phyloP scores from a whole-genome alignment of 306 rosid species.

The Vigna trinervia region DNA sequence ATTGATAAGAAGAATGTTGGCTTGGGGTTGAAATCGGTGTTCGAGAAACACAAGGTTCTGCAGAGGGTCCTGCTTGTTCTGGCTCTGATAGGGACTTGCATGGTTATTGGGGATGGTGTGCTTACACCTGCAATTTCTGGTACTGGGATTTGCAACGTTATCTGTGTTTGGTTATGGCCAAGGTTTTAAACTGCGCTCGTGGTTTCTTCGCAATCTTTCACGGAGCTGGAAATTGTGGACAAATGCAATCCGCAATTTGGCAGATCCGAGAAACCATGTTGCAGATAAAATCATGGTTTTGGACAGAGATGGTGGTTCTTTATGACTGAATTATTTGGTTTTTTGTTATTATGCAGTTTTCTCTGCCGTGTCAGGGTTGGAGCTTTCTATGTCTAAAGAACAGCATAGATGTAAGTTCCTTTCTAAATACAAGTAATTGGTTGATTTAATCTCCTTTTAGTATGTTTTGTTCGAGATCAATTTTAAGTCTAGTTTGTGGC shows the following conservation, averaged over 20 bases:
- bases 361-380: constrained; percentile 92
- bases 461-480: not conserved
- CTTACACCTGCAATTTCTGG: constrained; percentile 98
- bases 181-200: not conserved
- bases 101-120: constrained; percentile 99
- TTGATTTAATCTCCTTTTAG: not conserved
- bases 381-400: constrained; percentile 89
- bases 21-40: constrained; percentile 61
- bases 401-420: constrained; percentile 80
- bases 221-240: not conserved
- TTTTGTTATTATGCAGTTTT: constrained; percentile 68
- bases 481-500: not conserved
- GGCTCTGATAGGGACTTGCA: constrained; percentile 93
- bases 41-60: constrained; percentile 81
- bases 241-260: not conserved
- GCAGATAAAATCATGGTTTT: too few species aligned
- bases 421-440: not conserved
- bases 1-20: constrained; percentile 53
- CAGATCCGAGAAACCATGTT: not conserved
- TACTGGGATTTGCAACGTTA: constrained; percentile 40
- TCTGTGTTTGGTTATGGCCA: constrained; percentile 23
- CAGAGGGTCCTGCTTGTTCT: constrained; percentile 82
- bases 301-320: not conserved
- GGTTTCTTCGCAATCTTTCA: not conserved
- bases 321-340: constrained; percentile 32